These are phyloP conservation scores for Pseudotulostoma volvatum DNA, from an alignment of 495 filamentous ascomycete species.

Conservation along the genomic window DNA sequence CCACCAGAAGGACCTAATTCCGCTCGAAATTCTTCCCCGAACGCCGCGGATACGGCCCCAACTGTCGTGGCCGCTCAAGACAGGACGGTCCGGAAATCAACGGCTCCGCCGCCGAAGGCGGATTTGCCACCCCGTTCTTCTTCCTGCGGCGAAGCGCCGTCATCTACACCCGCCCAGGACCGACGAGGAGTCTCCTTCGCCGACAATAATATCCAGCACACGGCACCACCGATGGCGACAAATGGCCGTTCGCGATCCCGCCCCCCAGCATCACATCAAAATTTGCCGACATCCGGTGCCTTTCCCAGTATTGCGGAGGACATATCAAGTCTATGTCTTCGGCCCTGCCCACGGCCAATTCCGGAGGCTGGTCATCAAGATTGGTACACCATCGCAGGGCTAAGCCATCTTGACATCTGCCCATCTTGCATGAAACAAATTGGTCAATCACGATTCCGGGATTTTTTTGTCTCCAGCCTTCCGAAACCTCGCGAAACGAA, in stretches of 20 bases:
- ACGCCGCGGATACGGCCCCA: neutral
- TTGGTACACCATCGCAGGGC: slow-evolving; percentile 47
- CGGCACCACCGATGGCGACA: slow-evolving; percentile 1
- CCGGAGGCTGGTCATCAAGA: slow-evolving; percentile 37
- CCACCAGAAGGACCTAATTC: neutral
- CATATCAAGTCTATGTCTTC: slow-evolving; percentile 18
- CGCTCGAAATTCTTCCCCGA: neutral
- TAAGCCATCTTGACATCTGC: slow-evolving; percentile 43
- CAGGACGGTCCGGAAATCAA: neutral
- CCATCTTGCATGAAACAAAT: slow-evolving; percentile 44
- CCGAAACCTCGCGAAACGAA: slow-evolving; percentile 22
- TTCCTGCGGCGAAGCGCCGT: neutral
- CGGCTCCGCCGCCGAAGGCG: neutral
- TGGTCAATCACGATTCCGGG: slow-evolving; percentile 34
- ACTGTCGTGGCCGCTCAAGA: neutral
- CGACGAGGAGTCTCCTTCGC: slow-evolving; percentile 14
- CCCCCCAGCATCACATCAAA: slow-evolving; percentile 1
- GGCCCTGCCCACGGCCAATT: slow-evolving; percentile 37
- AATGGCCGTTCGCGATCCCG: slow-evolving; percentile 1
- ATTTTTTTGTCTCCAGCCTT: slow-evolving; percentile 33
- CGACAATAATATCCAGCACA: slow-evolving; percentile 3
- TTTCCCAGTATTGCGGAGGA: neutral
- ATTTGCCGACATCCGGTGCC: neutral
- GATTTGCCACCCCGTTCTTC: neutral
- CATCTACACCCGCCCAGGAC: slow-evolving; percentile 1